Evolutionary conservation across 2,329 filamentous ascomycete species (phyloP), one percentile per base, ranked within the genome.

Genomic region (Sporothrix globosa): DNA sequence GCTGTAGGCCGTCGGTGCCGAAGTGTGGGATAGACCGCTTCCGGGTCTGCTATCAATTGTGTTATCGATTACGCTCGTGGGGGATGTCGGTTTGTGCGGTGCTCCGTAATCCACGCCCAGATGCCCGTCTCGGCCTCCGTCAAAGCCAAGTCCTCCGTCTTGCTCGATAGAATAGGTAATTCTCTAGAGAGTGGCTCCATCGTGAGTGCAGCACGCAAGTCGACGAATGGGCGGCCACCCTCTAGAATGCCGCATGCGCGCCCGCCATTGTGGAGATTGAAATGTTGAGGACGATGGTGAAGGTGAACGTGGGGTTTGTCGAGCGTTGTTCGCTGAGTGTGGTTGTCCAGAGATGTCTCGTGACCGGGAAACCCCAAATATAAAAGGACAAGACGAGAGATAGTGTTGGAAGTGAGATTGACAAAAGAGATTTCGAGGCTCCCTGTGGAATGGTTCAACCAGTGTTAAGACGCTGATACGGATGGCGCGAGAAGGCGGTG

Each of bases 131-230:
- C 3, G 21, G 41, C 13, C 60, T 46, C 30, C 52, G 30, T n/a
- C 27, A 41, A 41, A 41, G 6, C 21, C 34, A 34, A 34, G 34
- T 34, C 34, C 34, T 44, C 56, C n/a, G 39, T 63, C 58, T 13
- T 56, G 27, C 44, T 52, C 27, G 61, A 13, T 58, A 24, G 27
- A 69, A 61, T 68, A 27, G 41, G 41, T 52, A 58, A 27, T 56
- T 44, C 60, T 70, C 67, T 53, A 78, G 83, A 86, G 83, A 83
- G 83, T 85, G 84, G 83, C 84, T 81, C 85, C 86, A 87, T 87
- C 78, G 81, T 80, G 81, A 82, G 80, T 76, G 76, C 76, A 77
- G 69, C 69, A 27, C 44, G 69, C 72, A 71, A 74, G 76, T 77
- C 78, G 78, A 79, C 79, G 78, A 80, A 75, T 76, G 78, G 81